A percentile compares a stretch with the other conserved stretches of the same genome.
Evolutionary conservation across 1,284 basidiomycete genomes (phyloP).

Genomic region (Pseudozyma pruni): DNA sequence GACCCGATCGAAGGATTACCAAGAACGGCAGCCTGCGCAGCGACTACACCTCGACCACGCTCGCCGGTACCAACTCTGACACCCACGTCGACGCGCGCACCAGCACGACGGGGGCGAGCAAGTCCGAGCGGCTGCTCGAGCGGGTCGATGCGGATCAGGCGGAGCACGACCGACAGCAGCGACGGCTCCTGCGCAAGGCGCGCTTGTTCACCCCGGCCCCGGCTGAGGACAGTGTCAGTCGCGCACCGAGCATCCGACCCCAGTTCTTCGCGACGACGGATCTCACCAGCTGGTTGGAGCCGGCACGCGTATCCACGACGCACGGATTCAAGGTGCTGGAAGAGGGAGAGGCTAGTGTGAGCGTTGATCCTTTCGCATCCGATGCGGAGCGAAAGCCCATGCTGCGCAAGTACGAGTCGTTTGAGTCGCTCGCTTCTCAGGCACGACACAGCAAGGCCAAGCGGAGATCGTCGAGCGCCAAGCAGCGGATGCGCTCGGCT

Average conservation of each 20-base stretch:
- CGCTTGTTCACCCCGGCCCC: slow-evolving; percentile 11
- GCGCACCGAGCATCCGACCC: slow-evolving; percentile 57
- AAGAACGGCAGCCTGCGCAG: slow-evolving; percentile 44
- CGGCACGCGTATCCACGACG: slow-evolving; percentile 28
- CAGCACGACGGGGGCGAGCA: slow-evolving; percentile 8
- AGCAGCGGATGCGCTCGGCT: slow-evolving; percentile 20
- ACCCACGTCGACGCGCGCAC: slow-evolving; percentile 15
- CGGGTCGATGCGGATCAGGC: slow-evolving; percentile 24
- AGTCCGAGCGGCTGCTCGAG: slow-evolving; percentile 19
- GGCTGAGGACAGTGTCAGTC: slow-evolving; percentile 25
- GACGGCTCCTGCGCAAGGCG: slow-evolving; percentile 27
- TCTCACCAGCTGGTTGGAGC: slow-evolving; percentile 58
- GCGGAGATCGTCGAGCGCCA: slow-evolving; percentile 30
- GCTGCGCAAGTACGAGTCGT: no score
- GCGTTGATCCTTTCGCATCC: slow-evolving; percentile 26
- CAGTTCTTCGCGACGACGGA: slow-evolving; percentile 59
- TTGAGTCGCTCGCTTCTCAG: slow-evolving; percentile 2
- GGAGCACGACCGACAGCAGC: slow-evolving; percentile 37
- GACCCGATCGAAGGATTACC: slow-evolving; percentile 27
- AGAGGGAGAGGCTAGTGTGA: slow-evolving; percentile 18
- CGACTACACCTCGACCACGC: slow-evolving; percentile 33
- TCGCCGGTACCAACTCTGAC: slow-evolving; percentile 21
- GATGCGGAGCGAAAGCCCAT: slow-evolving; percentile 31
- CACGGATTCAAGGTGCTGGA: slow-evolving; percentile 37
- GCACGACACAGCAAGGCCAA: slow-evolving; percentile 10